Evolutionary conservation across 257 asterid species (phyloP), one percentile per base, ranked within the genome.

Genomic region (Nicotiana knightiana): DNA sequence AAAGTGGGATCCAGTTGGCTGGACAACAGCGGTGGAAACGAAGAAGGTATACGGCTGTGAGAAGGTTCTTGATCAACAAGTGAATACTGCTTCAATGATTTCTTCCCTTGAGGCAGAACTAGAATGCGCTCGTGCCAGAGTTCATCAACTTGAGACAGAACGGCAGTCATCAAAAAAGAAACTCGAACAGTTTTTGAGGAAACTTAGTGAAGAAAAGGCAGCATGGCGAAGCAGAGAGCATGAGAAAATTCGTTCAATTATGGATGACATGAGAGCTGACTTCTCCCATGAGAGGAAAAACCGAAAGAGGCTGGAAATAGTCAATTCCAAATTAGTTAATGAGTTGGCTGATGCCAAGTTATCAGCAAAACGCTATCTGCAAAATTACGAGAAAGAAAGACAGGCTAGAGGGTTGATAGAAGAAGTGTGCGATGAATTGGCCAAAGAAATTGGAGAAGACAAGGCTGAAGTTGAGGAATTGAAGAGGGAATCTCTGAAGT

Each of bases 391-490:
- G n/a, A 92, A 89, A 71, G 97, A 92, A 81, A 68, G 93, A 58
- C 91, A 90, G 86, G 88, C 93, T 51, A 83, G 93, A 65, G 93
- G 90, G 75, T 79, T 92, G 86, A 87, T 90, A 55, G 95, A 92
- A 85, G 95, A 91, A 86, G 95, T 92, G 10, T 92, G 97, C 26
- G 92, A 92, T 85, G 95, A 92, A 80, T 87, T 92, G 28, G 97
- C 97, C 62, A 92, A 86, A 82, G 95, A 92, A 85, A 88, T 91
- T 32, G 93, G 88, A 85, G 93, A 92, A 82, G 92, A 89, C 82
- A 91, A 88, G 84, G 91, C 88, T 64, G 91, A 89, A 78, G 86
- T 86, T 28, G 97, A 91, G 87, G 89, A 90, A 26, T 83, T 90
- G 84, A 91, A 91, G 79, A 86, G 87, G 83, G 95, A 92, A 81